Conservation (phyloP, 2,329 filamentous ascomycete species). For the Ascocoryne sarcoides region DNA sequence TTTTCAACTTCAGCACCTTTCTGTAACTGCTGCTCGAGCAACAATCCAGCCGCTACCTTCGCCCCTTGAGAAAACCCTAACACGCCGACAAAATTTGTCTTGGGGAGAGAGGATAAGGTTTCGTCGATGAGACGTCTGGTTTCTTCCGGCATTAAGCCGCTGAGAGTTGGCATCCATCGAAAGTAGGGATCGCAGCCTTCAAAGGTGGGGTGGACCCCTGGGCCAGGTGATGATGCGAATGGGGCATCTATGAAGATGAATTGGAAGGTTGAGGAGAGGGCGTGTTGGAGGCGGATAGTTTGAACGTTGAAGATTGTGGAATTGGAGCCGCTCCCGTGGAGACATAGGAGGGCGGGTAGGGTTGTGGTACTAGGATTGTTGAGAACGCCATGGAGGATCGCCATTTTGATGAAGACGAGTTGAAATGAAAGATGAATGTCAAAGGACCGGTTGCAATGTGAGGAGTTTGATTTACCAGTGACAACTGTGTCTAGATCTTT, state of each 20-base stretch:
- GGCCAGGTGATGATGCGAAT: slow-evolving; percentile 51
- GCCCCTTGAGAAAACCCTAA: slow-evolving; percentile 62
- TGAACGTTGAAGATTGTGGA: slow-evolving; percentile 21
- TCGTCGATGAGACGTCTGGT: slow-evolving; percentile 6
- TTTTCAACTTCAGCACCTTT: neutral
- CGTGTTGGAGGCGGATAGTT: slow-evolving; percentile 15
- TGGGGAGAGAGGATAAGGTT: slow-evolving; percentile 1
- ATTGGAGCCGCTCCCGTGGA: slow-evolving; percentile 18
- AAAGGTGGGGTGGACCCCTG: slow-evolving; percentile 49
- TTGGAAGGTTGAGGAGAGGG: slow-evolving; percentile 44
- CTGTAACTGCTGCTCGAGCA: slow-evolving; percentile 49
- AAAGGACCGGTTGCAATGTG: neutral
- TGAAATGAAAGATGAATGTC: too few species aligned
- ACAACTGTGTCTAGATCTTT: too few species aligned
- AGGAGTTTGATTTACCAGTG: too few species aligned
- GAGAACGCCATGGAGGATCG: neutral
- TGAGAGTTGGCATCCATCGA: slow-evolving; percentile 10
- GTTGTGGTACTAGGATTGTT: too few species aligned
- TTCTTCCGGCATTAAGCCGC: slow-evolving; percentile 6
- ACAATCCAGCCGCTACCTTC: slow-evolving; percentile 49
- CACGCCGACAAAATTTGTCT: slow-evolving; percentile 43
- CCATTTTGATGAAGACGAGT: slow-evolving; percentile 1
- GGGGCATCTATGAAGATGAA: slow-evolving; percentile 66
- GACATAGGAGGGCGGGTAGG: slow-evolving; percentile 12
- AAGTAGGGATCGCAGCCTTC: slow-evolving; percentile 18